A percentile compares a stretch with the other conserved stretches of the same genome.
Evolutionary conservation across 352 stramenopile species (phyloP).

Genomic region (Globisporangium cystogenes): DNA sequence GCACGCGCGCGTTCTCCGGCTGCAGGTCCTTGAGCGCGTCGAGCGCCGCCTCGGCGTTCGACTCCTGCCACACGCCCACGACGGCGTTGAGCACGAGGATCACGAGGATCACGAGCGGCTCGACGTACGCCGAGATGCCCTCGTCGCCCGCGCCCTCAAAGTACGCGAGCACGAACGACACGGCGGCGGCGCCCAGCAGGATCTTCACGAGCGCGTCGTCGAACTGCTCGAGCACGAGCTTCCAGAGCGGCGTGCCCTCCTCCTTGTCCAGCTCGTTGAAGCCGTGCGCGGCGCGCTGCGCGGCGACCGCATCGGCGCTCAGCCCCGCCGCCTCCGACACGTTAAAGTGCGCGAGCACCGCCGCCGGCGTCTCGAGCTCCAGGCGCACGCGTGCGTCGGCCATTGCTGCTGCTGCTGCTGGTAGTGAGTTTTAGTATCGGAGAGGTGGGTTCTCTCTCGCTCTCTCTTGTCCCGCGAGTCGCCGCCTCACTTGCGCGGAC

Average conservation of each 20-base stretch:
- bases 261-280: constrained; percentile 91
- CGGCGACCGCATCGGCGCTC: constrained; percentile 43
- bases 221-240: constrained; percentile 98
- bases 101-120: constrained; percentile 96
- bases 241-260: constrained; percentile 85
- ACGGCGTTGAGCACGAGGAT: constrained; percentile 97
- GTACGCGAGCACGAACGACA: constrained; percentile 93
- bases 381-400: constrained; percentile 9
- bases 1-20: constrained; percentile 85
- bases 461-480: too few species aligned
- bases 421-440: too few species aligned
- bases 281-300: constrained; percentile 51
- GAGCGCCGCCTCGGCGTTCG: constrained; percentile 91
- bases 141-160: constrained; percentile 87
- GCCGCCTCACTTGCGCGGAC: too few species aligned
- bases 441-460: too few species aligned
- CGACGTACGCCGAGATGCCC: constrained; percentile 91
- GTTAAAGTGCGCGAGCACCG: constrained; percentile 74
- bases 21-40: constrained; percentile 96
- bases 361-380: constrained; percentile 44
- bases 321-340: constrained; percentile 60
- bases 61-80: constrained; percentile 96
- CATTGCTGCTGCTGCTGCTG: constrained; percentile 1
- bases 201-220: constrained; percentile 99
- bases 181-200: constrained; percentile 92